Evolutionary conservation across 2,329 filamentous ascomycete species (phyloP), one percentile per base, ranked within the genome.

Genomic region (Xylariaceae sp.): DNA sequence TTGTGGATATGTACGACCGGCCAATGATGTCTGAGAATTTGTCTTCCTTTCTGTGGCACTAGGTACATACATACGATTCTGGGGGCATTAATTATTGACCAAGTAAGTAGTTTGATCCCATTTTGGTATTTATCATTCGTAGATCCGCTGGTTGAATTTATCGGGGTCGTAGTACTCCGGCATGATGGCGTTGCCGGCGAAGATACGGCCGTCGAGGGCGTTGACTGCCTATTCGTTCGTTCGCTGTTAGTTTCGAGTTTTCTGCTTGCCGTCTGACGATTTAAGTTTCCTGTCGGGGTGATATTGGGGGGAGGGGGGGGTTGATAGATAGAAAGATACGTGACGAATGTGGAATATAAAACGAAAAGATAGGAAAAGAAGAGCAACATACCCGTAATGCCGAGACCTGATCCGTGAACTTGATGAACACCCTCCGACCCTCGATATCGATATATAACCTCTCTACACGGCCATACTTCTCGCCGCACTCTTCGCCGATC

Each of bases 401-500:
- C 41, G 90, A 95, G 51, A 98, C 79, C 67, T 88, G 85, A 64
- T 89, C 90, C 2, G 91, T 94, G 71, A 98, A 99, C 73, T 96
- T 91, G 73, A 99, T 92, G 73, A 96, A 98, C 4, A 99, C 95
- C 50, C 87, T 85, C 11, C 79, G 75, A 45, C 79, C 79, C 63
- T 82, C 77, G 40, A 86, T 79, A 68, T 91, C 86, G 56, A 97
- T 87, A 68, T 88, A 88, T 16, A 96, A 80, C 64, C 91, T 82
- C 73, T 96, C 90, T 4, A 96, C 89, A 40, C 86, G 84, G 14
- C 93, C 92, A 71, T 96, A 96, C 86, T 93, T 92, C 63, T 91
- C 86, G 46, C 87, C 88, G 74, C 96, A 97, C 71, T 96, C 91
- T 69, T 97, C 91, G 6, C 95, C 95, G 74, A 99, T 97, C 73